These are phyloP conservation scores for Sisymbrium irio DNA, from an alignment of 345 rosid species.

Conservation along the genomic window DNA sequence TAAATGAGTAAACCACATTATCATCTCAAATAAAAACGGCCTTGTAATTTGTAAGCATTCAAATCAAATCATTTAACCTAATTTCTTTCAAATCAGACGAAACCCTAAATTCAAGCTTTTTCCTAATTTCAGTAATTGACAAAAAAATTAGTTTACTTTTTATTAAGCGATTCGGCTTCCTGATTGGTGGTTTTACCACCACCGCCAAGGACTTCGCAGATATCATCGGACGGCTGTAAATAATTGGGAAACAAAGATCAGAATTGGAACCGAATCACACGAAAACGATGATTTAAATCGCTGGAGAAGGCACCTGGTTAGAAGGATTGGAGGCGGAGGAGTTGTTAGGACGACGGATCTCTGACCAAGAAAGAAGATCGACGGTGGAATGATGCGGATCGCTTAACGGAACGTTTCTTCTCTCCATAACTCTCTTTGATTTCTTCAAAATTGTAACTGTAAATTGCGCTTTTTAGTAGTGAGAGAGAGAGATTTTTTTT, in stretches of 20 bases:
- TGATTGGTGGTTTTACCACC: constrained; percentile 66
- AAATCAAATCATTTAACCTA: too few relatives aligned
- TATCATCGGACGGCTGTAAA: constrained; percentile 62
- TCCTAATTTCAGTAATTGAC: neutral
- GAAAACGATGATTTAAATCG: neutral
- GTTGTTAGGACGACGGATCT: constrained; percentile 42
- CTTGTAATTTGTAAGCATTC: too few relatives aligned
- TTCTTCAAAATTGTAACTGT: neutral
- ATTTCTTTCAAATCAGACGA: too few relatives aligned
- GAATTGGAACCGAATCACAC: neutral
- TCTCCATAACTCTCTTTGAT: constrained; percentile 45
- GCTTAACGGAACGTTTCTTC: constrained; percentile 56
- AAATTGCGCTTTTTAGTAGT: neutral
- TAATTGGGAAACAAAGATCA: neutral
- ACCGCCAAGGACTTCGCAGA: constrained; percentile 60
- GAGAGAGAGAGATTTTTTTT: neutral
- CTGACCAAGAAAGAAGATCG: constrained; percentile 87
- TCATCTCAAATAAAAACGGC: too few relatives aligned
- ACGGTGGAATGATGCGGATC: constrained; percentile 77
- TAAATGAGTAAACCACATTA: too few relatives aligned
- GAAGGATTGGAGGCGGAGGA: constrained; percentile 38
- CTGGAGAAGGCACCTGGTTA: constrained; percentile 34
- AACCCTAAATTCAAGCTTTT: too few relatives aligned
- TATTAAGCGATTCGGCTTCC: constrained; percentile 57
- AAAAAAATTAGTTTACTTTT: constrained; percentile 46